These are phyloP conservation scores for Zhuliangozyma blackwelliae DNA, from an alignment of 1,139 yeast species.

Conservation along the genomic window DNA sequence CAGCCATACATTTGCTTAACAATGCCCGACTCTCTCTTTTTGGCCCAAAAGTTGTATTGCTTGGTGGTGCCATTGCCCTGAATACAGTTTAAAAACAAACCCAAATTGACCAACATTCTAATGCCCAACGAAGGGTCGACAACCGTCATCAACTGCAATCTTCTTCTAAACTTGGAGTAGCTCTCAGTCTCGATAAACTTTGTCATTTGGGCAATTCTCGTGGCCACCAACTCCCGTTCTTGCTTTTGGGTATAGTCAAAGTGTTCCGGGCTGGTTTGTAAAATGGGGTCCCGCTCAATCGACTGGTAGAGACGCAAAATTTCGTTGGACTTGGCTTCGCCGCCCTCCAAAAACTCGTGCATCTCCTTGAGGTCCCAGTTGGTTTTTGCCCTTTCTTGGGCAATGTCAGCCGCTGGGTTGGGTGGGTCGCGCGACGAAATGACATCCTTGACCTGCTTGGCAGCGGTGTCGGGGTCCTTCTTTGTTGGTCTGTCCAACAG, in stretches of 20 bases:
- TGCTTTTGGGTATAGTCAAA: conserved; percentile 39
- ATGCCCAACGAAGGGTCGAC: conserved; percentile 49
- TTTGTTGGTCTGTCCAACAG: conserved; percentile 3
- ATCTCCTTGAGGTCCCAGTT: conserved; percentile 39
- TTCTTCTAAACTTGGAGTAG: conserved; percentile 29
- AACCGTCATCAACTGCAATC: conserved; percentile 39
- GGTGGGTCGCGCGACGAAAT: conserved; percentile 10
- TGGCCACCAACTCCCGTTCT: conserved; percentile 43
- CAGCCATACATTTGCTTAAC: conserved; percentile 78
- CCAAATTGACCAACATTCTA: conserved; percentile 48
- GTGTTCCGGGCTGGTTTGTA: conserved; percentile 31
- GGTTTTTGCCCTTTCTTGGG: conserved; percentile 11
- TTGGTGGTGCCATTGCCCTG: conserved; percentile 50
- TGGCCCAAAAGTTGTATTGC: conserved; percentile 69
- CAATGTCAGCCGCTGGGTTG: conserved; percentile 10
- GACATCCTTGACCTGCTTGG: conserved; percentile 7
- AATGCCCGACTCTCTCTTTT: conserved; percentile 62
- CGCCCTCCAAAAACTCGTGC: conserved; percentile 48
- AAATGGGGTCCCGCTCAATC: conserved; percentile 48
- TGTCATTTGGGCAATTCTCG: conserved; percentile 40
- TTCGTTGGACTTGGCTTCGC: conserved; percentile 29
- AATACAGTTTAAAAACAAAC: conserved; percentile 44
- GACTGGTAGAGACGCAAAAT: conserved; percentile 36
- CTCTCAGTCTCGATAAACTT: conserved; percentile 43
- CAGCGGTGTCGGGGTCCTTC: conserved; percentile 9